These are phyloP conservation scores for Euphorbia pulcherrima DNA, from an alignment of 345 rosid genomes.

Conservation along the genomic window DNA sequence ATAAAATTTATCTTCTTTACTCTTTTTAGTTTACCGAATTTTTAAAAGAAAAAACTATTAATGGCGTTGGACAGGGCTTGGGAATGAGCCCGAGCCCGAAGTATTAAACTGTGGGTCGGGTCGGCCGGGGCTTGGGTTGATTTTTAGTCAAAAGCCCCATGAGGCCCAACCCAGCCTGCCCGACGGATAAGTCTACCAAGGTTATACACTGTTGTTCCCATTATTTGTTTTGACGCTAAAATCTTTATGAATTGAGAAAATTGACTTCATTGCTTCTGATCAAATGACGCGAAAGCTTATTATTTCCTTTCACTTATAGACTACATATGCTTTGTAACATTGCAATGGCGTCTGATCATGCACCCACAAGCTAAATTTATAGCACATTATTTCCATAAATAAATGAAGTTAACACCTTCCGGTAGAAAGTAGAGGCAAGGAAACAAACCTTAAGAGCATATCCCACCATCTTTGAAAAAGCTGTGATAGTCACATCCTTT, in stretches of 20 bases:
- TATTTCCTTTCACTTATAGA: not conserved
- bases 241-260: not conserved
- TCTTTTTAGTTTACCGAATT: too few species aligned
- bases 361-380: constrained; percentile 6
- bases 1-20: too few species aligned
- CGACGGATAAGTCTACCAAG: too few species aligned
- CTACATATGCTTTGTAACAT: not conserved
- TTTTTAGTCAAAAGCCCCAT: too few species aligned
- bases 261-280: not conserved
- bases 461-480: constrained; percentile 89
- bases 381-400: not conserved
- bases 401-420: not conserved
- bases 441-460: constrained; percentile 68
- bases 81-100: too few species aligned
- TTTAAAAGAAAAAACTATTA: too few species aligned
- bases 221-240: not conserved
- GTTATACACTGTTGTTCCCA: not conserved
- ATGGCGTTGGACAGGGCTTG: too few species aligned
- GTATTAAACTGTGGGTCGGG: too few species aligned
- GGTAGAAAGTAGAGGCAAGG: not conserved
- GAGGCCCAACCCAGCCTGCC: too few species aligned
- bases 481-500: constrained; percentile 75
- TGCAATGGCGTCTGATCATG: not conserved
- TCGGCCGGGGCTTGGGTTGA: too few species aligned
- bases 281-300: not conserved